Percentiles rank a stretch among this genome's conserved stretches.
Conservation (phyloP, 1,284 basidiomycete genomes). For the Violaceomyces palustris region DNA sequence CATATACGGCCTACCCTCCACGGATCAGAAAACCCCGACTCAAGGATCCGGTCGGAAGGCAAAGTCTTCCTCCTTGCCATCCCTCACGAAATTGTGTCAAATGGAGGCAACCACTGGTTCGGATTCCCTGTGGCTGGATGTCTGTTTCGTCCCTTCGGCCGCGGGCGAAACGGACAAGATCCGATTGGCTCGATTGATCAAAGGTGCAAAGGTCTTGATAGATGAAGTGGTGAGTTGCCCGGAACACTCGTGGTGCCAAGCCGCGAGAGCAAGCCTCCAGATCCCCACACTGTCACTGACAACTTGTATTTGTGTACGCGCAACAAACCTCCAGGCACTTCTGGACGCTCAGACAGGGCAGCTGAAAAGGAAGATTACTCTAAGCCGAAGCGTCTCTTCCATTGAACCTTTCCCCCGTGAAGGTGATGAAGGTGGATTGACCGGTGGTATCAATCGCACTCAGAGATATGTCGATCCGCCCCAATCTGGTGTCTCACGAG, state of each 20-base stretch:
- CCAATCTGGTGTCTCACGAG: constrained; percentile 2
- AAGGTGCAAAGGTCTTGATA: constrained; percentile 42
- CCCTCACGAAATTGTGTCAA: constrained; percentile 13
- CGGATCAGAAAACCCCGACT: constrained; percentile 16
- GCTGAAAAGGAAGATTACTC: too few species aligned
- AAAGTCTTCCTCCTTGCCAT: constrained; percentile 22
- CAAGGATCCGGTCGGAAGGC: constrained; percentile 18
- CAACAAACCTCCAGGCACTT: neutral
- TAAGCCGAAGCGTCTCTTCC: too few species aligned
- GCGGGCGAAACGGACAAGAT: constrained; percentile 11
- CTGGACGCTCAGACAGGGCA: constrained; percentile 13
- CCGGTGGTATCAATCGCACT: too few species aligned
- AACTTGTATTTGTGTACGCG: constrained; percentile 1
- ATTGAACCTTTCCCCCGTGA: too few species aligned
- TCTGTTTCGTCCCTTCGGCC: constrained; percentile 4
- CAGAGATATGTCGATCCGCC: constrained; percentile 2
- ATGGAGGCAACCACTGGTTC: neutral
- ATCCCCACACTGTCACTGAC: constrained; percentile 16
- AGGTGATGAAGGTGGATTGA: constrained; percentile 17
- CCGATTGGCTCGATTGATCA: constrained; percentile 33
- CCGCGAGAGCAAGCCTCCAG: too few species aligned
- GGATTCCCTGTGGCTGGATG: constrained; percentile 25
- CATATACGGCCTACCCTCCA: constrained; percentile 36
- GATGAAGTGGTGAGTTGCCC: too few species aligned
- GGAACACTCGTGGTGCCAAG: too few species aligned